Evolutionary conservation across 768 basidiomycete species (phyloP).

Genomic region (Tylopilus sp.): DNA sequence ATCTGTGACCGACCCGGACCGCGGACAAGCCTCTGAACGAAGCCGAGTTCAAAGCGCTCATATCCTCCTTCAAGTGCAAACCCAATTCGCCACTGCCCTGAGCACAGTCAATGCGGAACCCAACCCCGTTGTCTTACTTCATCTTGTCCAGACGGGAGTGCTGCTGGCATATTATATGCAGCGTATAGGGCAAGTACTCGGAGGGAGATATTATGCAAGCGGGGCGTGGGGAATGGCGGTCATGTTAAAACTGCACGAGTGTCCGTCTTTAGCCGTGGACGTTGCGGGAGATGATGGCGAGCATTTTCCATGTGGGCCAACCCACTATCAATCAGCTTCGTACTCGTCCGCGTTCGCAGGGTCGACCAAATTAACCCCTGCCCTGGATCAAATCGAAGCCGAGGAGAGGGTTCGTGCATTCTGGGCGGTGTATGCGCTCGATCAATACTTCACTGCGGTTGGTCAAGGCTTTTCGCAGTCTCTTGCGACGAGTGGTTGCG

Average conservation of each 20-base stretch:
- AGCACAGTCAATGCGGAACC: constrained; percentile 34
- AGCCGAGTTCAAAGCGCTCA: constrained; percentile 8
- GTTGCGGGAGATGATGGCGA: background rate
- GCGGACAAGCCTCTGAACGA: constrained; percentile 26
- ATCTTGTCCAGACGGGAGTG: constrained; percentile 59
- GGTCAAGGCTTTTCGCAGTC: constrained; percentile 19
- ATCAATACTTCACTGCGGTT: constrained; percentile 31
- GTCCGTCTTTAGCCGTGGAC: background rate
- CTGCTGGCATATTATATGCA: constrained; percentile 67
- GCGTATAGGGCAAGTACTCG: constrained; percentile 52
- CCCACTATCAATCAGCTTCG: background rate
- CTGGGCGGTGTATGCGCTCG: constrained; percentile 35
- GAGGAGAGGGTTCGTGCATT: constrained; percentile 39
- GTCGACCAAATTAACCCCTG: constrained; percentile 26
- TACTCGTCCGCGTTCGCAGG: constrained; percentile 10
- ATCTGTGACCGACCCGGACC: constrained; percentile 29
- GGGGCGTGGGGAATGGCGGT: constrained; percentile 45
- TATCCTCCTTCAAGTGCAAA: constrained; percentile 47
- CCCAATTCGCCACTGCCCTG: constrained; percentile 42
- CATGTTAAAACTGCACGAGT: constrained; percentile 45
- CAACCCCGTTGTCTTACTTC: constrained; percentile 40
- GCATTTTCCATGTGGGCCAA: background rate
- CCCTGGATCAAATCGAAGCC: constrained; percentile 32
- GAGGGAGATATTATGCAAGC: constrained; percentile 56
- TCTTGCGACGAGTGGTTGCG: constrained; percentile 23